Evolutionary conservation across 345 rosid species (phyloP).

Genomic region (Linum lewisii): DNA sequence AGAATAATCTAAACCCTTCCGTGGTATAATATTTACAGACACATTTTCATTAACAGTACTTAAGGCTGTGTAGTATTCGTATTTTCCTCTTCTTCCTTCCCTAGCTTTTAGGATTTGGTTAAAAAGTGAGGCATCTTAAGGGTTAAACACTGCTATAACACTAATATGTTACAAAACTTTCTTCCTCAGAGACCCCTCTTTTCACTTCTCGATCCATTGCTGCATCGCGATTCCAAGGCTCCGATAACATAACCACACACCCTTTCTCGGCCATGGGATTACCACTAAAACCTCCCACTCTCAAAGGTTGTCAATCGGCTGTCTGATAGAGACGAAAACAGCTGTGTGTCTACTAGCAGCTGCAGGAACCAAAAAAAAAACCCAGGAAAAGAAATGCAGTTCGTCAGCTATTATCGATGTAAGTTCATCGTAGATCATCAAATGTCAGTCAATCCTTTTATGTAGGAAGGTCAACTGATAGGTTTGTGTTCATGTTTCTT

Average conservation of each 20-base stretch:
- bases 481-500: too few relatives aligned
- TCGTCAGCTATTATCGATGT: background rate
- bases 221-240: too few relatives aligned
- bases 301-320: conserved; percentile 66
- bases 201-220: background rate
- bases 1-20: too few relatives aligned
- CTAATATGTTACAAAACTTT: conserved; percentile 17
- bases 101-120: background rate
- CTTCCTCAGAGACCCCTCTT: background rate
- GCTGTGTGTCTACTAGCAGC: conserved; percentile 75
- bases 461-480: too few relatives aligned
- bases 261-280: background rate
- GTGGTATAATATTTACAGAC: conserved; percentile 20
- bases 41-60: conserved; percentile 8
- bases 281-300: conserved; percentile 32
- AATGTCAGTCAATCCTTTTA: too few relatives aligned
- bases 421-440: background rate
- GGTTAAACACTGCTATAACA: background rate
- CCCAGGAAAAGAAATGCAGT: background rate
- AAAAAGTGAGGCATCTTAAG: conserved; percentile 4
- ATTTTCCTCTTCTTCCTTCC: conserved; percentile 12
- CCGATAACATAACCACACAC: background rate
- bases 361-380: conserved; percentile 31
- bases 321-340: conserved; percentile 65
- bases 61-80: conserved; percentile 28